phyloP scores from a whole-genome alignment of 1,284 basidiomycete species.

The Malassezia yamatoensis region DNA sequence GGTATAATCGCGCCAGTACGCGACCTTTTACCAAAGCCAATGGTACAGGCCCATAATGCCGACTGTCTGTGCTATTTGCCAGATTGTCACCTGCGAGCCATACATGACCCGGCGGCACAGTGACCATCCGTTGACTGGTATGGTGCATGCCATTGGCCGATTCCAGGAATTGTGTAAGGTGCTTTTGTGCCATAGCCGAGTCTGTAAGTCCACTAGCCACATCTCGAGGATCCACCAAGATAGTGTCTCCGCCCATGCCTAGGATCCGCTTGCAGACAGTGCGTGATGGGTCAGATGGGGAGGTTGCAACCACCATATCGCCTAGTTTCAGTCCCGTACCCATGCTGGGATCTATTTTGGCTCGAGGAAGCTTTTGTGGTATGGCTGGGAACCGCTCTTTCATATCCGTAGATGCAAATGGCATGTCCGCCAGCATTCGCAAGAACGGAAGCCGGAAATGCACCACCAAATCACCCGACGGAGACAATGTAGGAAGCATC shows the following conservation, averaged over 20 bases:
- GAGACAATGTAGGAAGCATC: constrained; percentile 41
- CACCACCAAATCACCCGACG: constrained; percentile 30
- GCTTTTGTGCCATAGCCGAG: neutral
- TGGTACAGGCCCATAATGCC: constrained; percentile 81
- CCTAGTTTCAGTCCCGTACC: constrained; percentile 51
- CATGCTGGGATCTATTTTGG: constrained; percentile 26
- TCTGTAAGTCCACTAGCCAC: neutral
- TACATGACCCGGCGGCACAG: constrained; percentile 49
- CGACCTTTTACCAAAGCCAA: constrained; percentile 69
- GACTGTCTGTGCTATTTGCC: constrained; percentile 70
- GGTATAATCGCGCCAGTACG: constrained; percentile 54
- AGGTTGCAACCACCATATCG: constrained; percentile 68
- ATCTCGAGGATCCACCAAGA: constrained; percentile 69
- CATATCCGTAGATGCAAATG: constrained; percentile 3
- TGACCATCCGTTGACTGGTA: constrained; percentile 8
- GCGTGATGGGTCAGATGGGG: constrained; percentile 62
- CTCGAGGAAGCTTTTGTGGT: neutral
- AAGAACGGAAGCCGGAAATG: constrained; percentile 28
- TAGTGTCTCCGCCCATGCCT: constrained; percentile 75
- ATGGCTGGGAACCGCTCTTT: constrained; percentile 1
- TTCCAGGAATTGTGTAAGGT: constrained; percentile 9
- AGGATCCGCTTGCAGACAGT: constrained; percentile 82
- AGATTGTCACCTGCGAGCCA: constrained; percentile 90
- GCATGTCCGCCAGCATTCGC: constrained; percentile 1
- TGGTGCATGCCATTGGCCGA: neutral